A percentile compares a stretch with the other conserved stretches of the same genome.
These are phyloP conservation scores for Endotrypanum monterogeii DNA, from an alignment of 208 protist genomes.

Conservation along the genomic window DNA sequence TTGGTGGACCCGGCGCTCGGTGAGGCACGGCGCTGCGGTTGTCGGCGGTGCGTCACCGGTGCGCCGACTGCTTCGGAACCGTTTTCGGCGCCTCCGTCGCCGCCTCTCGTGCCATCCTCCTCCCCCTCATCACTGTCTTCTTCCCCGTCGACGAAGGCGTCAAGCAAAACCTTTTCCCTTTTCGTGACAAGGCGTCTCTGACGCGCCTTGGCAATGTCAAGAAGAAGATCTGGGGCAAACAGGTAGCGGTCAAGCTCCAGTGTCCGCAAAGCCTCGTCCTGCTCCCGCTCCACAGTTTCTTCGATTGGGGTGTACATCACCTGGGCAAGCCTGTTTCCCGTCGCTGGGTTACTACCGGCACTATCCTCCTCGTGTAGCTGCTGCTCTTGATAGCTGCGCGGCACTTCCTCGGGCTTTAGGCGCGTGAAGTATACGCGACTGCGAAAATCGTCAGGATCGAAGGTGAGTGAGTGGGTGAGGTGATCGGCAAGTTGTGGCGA, in stretches of 20 bases:
- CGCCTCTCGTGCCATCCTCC: conserved; percentile 1
- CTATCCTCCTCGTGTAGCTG: conserved; percentile 1
- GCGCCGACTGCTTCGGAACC: conserved; percentile 3
- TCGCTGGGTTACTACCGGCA: neutral
- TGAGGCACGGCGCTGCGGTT: neutral
- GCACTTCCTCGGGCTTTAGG: conserved; percentile 9
- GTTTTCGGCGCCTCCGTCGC: neutral
- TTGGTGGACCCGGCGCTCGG: neutral
- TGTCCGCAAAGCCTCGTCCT: conserved; percentile 55
- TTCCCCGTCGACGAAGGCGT: conserved; percentile 71
- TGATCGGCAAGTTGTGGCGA: conserved; percentile 54
- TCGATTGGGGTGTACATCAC: conserved; percentile 41
- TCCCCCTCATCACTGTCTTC: conserved; percentile 24
- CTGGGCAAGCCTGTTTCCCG: neutral
- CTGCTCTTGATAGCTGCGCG: conserved; percentile 9
- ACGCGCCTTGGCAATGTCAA: conserved; percentile 77
- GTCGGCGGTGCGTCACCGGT: neutral
- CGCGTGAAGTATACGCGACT: conserved; percentile 78
- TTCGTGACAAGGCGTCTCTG: conserved; percentile 72
- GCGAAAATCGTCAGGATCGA: conserved; percentile 78
- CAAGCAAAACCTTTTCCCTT: conserved; percentile 65
- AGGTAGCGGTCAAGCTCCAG: conserved; percentile 87
- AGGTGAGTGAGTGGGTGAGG: conserved; percentile 49
- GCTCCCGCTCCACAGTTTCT: conserved; percentile 56
- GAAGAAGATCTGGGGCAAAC: conserved; percentile 77